Base-by-base conservation (phyloP, 495 filamentous ascomycete species). In the Chlorociboria aeruginascens region DNA sequence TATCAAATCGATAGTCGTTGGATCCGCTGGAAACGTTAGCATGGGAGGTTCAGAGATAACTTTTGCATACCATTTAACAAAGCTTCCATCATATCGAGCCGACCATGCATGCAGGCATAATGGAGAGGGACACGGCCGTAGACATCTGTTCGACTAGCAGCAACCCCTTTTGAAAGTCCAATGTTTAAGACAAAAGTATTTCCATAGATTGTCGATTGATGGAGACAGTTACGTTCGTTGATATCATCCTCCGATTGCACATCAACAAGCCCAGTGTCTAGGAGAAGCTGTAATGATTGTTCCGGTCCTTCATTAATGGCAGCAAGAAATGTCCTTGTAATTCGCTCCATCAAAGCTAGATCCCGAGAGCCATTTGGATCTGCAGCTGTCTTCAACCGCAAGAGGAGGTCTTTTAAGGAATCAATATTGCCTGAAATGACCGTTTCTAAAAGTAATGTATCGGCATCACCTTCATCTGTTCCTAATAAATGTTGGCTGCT, bases 41-140 rank as follows among this genome's bases (percentile, higher is more conserved):
- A 10, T n/a, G 39, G 12, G 13, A 34, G n/a, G 25, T 11, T 40
- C 28, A 35, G 30, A 25, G 33, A 31, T 25, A 34, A 9, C 20
- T 29, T n/a, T 16, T n/a, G 49, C 57, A 46, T 69, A 72, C 73
- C 72, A 55, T 68, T 65, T 32, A 94, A 68, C 36, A 98, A 69
- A 16, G 74, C 70, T 44, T 81, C 73, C 48, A 94, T 78, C 81
- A 95, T 88, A 39, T 86, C 83, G 16, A 93, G 73, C 17, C 82
- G 77, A 31, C 93, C 92, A 66, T 96, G 85, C 72, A 95, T 94
- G 61, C 86, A 93, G 32, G 92, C 89, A 65, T 98, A 98, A 57
- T 98, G 92, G 10, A 98, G 72, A 13, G 92, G 90, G 48, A 92
- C 85, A 36, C 92, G 75, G 10, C 92, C 93, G 64, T 97, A 97